Conservation (phyloP, 176 grass and related monocot species). For the Zea mays region Zm-B73-REFERENCE-NAM-5.0 NC_050104.1:153735501-153736000, state of each 20-base stretch:
- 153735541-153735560: neutral
- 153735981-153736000: neutral
- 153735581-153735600: neutral
- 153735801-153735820: neutral
- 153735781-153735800: neutral
- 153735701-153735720: slow-evolving; percentile 39
- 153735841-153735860: neutral
- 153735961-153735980: neutral
- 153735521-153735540: neutral
- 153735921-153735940: neutral
- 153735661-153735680: neutral
- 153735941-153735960: neutral
- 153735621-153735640: slow-evolving; percentile 44
- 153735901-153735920: neutral
- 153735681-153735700: slow-evolving; percentile 30
- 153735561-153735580: slow-evolving; percentile 3
- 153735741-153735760: neutral
- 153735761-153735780: neutral
- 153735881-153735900: neutral
- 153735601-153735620: slow-evolving; percentile 27
- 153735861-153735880: neutral
- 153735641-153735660: slow-evolving; percentile 29
- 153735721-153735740: neutral
- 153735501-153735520: neutral
- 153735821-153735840: neutral